phyloP scores from a whole-genome alignment of 2,329 filamentous ascomycete species.

The Xylariales sp. region DNA sequence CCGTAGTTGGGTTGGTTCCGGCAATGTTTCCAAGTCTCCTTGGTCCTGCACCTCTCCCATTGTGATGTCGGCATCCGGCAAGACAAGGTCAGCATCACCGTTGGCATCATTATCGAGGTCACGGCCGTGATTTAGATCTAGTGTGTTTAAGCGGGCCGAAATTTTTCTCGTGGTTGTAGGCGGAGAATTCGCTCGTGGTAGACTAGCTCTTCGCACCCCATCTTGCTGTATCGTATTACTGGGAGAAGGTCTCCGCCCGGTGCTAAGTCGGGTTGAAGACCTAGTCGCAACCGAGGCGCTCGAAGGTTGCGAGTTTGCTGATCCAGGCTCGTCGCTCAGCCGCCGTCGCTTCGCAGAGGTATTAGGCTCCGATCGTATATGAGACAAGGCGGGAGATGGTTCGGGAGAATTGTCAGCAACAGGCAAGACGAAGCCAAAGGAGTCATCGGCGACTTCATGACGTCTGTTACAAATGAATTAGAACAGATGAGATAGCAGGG shows the following conservation, averaged over 20 bases:
- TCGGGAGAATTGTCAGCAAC: slow-evolving; percentile 46
- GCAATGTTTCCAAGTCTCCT: slow-evolving; percentile 36
- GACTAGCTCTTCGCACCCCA: neutral
- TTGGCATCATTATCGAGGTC: slow-evolving; percentile 35
- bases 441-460: slow-evolving; percentile 69
- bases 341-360: slow-evolving; percentile 62
- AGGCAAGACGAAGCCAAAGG: slow-evolving; percentile 66
- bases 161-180: slow-evolving; percentile 34
- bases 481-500: slow-evolving; percentile 17
- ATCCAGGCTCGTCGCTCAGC: slow-evolving; percentile 45
- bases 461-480: slow-evolving; percentile 53
- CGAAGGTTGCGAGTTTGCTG: slow-evolving; percentile 37
- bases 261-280: slow-evolving; percentile 35
- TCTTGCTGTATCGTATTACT: slow-evolving; percentile 7
- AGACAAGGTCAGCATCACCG: slow-evolving; percentile 25
- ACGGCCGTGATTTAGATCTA: slow-evolving; percentile 39
- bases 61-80: slow-evolving; percentile 8
- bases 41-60: slow-evolving; percentile 24
- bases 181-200: slow-evolving; percentile 17
- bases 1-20: slow-evolving; percentile 37
- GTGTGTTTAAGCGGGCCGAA: slow-evolving; percentile 21
- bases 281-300: slow-evolving; percentile 42
- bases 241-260: slow-evolving; percentile 33
- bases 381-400: slow-evolving; percentile 41
- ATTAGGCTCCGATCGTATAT: slow-evolving; percentile 57